Base-by-base conservation (phyloP, 805 yeast genomes). In the Diddensiella transvaalensis region DNA sequence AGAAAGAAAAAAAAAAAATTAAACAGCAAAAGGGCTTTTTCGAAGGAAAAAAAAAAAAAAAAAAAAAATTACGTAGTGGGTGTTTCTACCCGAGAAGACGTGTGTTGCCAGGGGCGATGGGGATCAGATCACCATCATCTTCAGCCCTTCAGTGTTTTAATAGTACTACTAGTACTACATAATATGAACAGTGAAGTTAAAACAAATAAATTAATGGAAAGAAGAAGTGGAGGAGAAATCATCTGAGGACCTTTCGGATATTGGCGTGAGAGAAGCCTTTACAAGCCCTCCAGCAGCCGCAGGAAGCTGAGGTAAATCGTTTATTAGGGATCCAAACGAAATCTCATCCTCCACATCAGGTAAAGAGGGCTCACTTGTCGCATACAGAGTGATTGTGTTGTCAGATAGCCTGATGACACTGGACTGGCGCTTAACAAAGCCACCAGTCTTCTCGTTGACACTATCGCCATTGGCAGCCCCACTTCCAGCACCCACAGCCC, bases 181-280 rank as follows among this genome's bases (percentile, higher is more conserved):
- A 15, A 17, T 38, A 38, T 17, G 24, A 11, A 18, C 24, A 38
- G 36, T 22, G 37, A 40, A 35, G 8, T 26, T 26, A 26, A 26
- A 8, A 26, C 38, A 8, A n/a, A 35, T 17, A 18, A 8, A 35
- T 17, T 35, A 17, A 13, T 35, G 38, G 15, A 35, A 17, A 10
- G 38, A 35, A 8, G 38, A 35, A 35, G 38, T 35, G 21, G 38
- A 35, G 21, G 38, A 35, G 38, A 35, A 35, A 17, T 35, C 38
- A 36, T 45, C 53, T 8, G 30, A 46, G 10, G 52, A 48, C 26
- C 52, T 43, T 33, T 53, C 56, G 2, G 56, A 53, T 19, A 53
- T 53, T 2, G 56, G 56, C 17, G 56, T 53, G 36, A 52, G 46
- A 2, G 50, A 46, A 23, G 35, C 39, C 18, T 38, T 39, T 6